A percentile compares a stretch with the other conserved stretches of the same genome.
phyloP scores from a whole-genome alignment of 2,329 filamentous ascomycete species.

The Xylaria sp. region DNA sequence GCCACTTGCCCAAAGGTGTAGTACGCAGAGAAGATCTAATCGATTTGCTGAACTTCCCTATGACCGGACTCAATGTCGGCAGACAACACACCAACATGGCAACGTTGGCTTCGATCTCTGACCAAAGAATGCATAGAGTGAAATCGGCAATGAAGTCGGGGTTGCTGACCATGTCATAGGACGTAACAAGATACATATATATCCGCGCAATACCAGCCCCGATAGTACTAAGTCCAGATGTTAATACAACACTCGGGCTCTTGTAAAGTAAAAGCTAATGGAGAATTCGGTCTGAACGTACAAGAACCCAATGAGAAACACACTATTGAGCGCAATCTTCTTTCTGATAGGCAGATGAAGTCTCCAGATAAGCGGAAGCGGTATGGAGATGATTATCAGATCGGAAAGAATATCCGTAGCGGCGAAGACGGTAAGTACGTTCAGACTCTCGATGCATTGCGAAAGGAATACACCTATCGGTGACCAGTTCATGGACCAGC shows the following conservation, averaged over 20 bases:
- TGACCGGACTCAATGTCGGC: slow-evolving; percentile 19
- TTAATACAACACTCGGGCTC: not conserved
- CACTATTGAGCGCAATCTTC: slow-evolving; percentile 29
- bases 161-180: slow-evolving; percentile 32
- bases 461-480: slow-evolving; percentile 29
- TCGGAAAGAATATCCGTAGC: slow-evolving; percentile 33
- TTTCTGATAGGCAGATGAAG: slow-evolving; percentile 21
- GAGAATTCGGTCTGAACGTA: slow-evolving; percentile 4
- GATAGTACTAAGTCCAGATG: slow-evolving; percentile 28
- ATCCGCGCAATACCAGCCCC: slow-evolving; percentile 33
- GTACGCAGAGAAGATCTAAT: not conserved
- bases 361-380: slow-evolving; percentile 33
- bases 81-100: slow-evolving; percentile 33
- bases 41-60: not conserved
- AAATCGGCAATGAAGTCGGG: slow-evolving; percentile 38
- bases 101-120: slow-evolving; percentile 36
- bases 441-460: slow-evolving; percentile 24
- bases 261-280: not conserved
- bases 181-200: slow-evolving; percentile 34
- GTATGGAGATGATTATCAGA: slow-evolving; percentile 36
- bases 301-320: slow-evolving; percentile 36
- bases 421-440: slow-evolving; percentile 30
- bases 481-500: slow-evolving; percentile 37
- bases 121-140: slow-evolving; percentile 35
- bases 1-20: slow-evolving; percentile 9